Evolutionary conservation across 805 yeast genomes (phyloP), one percentile per base, ranked within the genome.

Genomic region (Myxozyma mucilagina): DNA sequence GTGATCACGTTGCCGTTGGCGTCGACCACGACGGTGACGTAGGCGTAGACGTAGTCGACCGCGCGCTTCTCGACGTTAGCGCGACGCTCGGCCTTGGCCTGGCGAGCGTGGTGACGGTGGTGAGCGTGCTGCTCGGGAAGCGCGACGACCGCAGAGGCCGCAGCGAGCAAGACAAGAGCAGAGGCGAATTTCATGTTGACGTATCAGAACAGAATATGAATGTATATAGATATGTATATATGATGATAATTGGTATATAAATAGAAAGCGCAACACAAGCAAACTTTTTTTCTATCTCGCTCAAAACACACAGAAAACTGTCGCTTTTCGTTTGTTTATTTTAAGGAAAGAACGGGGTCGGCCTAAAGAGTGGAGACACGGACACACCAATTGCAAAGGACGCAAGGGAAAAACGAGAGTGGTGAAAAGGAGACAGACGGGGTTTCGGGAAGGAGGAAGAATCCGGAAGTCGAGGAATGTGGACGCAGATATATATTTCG

Each of bases 11-110:
- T 65, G 47, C 80, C 80, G 56, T 72, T 61, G 59, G 70, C 75
- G 68, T 76, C 78, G 49, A 76, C 79, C 38, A 75, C 72, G 52
- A 78, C 73, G 49, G 84, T 79, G 63, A 77, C 74, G 67, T 84
- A 82, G 53, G 76, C 78, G 72, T 77, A 79, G 69, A 76, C 74
- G 52, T 81, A 74, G 60, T 79, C 75, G 60, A 77, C 60, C 49
- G 77, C 80, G 55, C 80, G 77, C 72, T 75, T 75, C 61, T 56
- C 56, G 59, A 63, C 55, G 31, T 54, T 36, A 16, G 57, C 51
- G n/a, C 67, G 64, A 49, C 67, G 66, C 52, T 61, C 65, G 9
- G 65, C 67, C 53, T 63, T 63, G 20, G 61, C 67, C 48, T 60
- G 53, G 41, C 67, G 66, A 16, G 67, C 67, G 48, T 38, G 57